phyloP scores from a whole-genome alignment of 139 green algal genomes.

The Coelastrella sp. region DNA sequence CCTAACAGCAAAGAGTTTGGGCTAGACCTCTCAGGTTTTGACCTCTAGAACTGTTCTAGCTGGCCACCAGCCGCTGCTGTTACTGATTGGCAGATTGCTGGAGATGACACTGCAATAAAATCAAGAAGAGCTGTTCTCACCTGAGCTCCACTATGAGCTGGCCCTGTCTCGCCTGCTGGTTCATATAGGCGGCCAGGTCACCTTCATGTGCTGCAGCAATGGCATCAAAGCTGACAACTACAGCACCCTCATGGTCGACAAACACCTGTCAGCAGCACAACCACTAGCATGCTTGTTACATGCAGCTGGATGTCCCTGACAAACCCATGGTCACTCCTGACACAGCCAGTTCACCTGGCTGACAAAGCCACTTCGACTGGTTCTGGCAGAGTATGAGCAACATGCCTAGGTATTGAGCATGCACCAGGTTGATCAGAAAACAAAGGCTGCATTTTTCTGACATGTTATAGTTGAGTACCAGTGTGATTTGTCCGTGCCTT shows the following conservation, averaged over 20 bases:
- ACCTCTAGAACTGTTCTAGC: background rate
- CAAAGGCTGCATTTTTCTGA: background rate
- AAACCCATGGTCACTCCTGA: no score
- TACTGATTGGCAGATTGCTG: background rate
- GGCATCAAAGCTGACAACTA: conserved; percentile 32
- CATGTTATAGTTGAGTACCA: background rate
- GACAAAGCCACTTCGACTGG: no score
- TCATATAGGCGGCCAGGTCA: conserved; percentile 21
- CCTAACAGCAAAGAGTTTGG: background rate
- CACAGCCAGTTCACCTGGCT: no score
- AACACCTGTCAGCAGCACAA: conserved; percentile 4
- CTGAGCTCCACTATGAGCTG: conserved; percentile 6
- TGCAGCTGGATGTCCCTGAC: background rate
- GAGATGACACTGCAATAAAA: background rate
- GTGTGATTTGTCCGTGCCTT: background rate
- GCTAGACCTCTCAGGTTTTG: background rate
- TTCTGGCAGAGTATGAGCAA: no score
- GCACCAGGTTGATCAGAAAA: background rate
- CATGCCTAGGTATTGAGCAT: background rate
- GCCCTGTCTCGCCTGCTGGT: conserved; percentile 15
- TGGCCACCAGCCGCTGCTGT: background rate
- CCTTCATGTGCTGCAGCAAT: conserved; percentile 9
- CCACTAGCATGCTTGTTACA: background rate
- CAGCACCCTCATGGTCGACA: conserved; percentile 1
- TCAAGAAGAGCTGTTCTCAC: background rate